Conservation (phyloP, 2,329 filamentous ascomycete genomes). For the Fusarium drepaniforme region DNA sequence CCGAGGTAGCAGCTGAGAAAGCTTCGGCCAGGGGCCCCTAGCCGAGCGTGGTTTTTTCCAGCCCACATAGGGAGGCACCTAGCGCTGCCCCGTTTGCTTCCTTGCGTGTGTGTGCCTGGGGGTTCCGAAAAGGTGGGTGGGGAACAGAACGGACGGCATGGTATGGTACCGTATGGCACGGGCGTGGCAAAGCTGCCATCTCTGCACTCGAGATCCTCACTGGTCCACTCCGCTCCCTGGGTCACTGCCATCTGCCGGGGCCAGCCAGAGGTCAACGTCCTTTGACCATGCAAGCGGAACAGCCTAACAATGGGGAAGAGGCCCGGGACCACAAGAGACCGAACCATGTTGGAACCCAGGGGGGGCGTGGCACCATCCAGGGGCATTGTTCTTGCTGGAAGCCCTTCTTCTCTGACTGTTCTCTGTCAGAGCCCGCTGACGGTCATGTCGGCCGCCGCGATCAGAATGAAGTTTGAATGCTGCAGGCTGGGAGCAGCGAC, state of each 20-base stretch:
- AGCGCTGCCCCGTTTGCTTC: constrained; percentile 22
- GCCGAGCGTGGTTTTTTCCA: constrained; percentile 41
- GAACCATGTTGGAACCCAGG: constrained; percentile 27
- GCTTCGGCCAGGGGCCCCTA: constrained; percentile 20
- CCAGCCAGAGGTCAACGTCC: constrained; percentile 27
- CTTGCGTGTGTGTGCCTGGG: constrained; percentile 22
- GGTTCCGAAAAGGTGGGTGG: constrained; percentile 22
- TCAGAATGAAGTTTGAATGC: neutral
- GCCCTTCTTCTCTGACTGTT: constrained; percentile 1
- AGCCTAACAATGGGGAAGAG: constrained; percentile 21
- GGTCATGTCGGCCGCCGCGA: constrained; percentile 1
- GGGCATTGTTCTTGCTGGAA: constrained; percentile 21
- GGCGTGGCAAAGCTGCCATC: constrained; percentile 41
- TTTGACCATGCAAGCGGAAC: constrained; percentile 33
- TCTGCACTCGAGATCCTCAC: constrained; percentile 15
- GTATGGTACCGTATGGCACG: constrained; percentile 25
- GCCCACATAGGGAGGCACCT: constrained; percentile 2
- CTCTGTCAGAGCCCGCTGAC: constrained; percentile 1
- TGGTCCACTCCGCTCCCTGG: neutral
- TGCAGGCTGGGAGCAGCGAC: constrained; percentile 5
- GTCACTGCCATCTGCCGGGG: constrained; percentile 39
- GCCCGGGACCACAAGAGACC: constrained; percentile 23
- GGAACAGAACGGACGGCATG: constrained; percentile 19
- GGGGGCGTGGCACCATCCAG: constrained; percentile 39
- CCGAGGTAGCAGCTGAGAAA: constrained; percentile 28